phyloP scores from a whole-genome alignment of 225 moss, liverwort and hornwort genomes.

The Pseudoscleropodium purum region DNA sequence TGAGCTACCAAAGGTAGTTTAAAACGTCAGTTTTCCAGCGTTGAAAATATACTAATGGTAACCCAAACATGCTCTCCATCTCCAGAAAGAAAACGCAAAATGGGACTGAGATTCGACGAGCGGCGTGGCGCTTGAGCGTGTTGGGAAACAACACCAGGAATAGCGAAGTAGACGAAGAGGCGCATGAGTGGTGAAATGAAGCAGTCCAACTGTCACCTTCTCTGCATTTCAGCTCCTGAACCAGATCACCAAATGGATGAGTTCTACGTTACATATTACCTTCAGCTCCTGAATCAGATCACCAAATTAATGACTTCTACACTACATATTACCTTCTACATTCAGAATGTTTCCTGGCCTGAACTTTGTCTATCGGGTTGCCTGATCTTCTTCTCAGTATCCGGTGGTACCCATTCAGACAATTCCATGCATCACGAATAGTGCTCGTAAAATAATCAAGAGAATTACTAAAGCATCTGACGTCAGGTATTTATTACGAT shows the following conservation, averaged over 20 bases:
- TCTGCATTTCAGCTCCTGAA: neutral
- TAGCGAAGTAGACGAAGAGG: neutral
- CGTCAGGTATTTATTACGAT: slow-evolving; percentile 8
- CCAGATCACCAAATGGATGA: neutral
- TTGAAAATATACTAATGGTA: neutral
- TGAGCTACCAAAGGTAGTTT: neutral
- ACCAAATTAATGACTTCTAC: neutral
- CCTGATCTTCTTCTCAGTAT: neutral
- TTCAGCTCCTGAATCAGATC: neutral
- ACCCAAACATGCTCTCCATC: neutral
- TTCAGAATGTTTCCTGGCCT: neutral
- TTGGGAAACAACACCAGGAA: neutral
- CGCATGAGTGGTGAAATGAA: neutral
- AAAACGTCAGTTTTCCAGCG: neutral
- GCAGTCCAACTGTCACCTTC: neutral
- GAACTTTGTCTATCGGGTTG: neutral
- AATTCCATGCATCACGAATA: neutral
- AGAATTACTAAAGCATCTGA: neutral
- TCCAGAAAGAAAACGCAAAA: neutral
- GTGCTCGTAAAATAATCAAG: neutral
- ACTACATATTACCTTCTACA: neutral
- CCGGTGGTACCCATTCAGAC: neutral
- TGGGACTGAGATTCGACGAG: neutral
- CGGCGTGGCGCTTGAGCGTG: neutral
- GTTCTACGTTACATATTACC: neutral